Evolutionary conservation across 371 early-diverging fungal genomes (phyloP).

Genomic region (Syncephalastrum sp.): DNA sequence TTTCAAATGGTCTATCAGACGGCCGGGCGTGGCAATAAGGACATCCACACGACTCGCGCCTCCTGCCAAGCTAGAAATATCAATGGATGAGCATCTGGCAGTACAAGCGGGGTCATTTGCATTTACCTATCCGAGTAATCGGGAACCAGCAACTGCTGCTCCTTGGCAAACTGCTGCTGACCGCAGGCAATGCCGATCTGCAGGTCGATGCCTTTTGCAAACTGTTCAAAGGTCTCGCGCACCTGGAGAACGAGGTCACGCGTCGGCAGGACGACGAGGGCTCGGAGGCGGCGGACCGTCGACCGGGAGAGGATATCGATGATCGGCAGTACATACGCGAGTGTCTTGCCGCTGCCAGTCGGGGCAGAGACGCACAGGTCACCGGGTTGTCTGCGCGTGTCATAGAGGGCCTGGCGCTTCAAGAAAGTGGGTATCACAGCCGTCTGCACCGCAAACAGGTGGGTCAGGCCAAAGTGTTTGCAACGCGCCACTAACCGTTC

Average conservation of each 20-base stretch:
- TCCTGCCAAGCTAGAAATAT: slow-evolving; percentile 35
- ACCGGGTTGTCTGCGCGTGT: slow-evolving; percentile 54
- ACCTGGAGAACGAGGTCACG: slow-evolving; percentile 89
- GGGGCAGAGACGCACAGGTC: slow-evolving; percentile 95
- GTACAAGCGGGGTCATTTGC: neutral
- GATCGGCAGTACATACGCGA: slow-evolving; percentile 96
- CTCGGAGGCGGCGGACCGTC: slow-evolving; percentile 74
- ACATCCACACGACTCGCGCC: slow-evolving; percentile 84
- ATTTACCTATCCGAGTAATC: slow-evolving; percentile 34
- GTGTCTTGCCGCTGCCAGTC: slow-evolving; percentile 96
- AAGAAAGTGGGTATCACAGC: slow-evolving; percentile 83
- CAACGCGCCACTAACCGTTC: slow-evolving; percentile 59
- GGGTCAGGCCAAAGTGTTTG: slow-evolving; percentile 59
- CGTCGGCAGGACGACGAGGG: slow-evolving; percentile 89
- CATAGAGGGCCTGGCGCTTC: slow-evolving; percentile 51
- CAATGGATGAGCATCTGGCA: neutral
- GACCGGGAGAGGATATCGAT: slow-evolving; percentile 75
- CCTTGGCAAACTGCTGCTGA: slow-evolving; percentile 75
- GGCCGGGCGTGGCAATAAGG: slow-evolving; percentile 94
- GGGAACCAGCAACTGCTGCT: slow-evolving; percentile 71
- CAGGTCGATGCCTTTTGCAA: slow-evolving; percentile 74
- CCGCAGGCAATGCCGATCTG: slow-evolving; percentile 72
- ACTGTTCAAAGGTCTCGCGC: slow-evolving; percentile 76
- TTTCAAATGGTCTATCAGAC: slow-evolving; percentile 88
- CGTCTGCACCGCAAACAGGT: slow-evolving; percentile 90